A percentile compares a stretch with the other conserved stretches of the same genome.
Evolutionary conservation across 2,329 filamentous ascomycete species (phyloP).

Genomic region (Ambrosiella xylebori): DNA sequence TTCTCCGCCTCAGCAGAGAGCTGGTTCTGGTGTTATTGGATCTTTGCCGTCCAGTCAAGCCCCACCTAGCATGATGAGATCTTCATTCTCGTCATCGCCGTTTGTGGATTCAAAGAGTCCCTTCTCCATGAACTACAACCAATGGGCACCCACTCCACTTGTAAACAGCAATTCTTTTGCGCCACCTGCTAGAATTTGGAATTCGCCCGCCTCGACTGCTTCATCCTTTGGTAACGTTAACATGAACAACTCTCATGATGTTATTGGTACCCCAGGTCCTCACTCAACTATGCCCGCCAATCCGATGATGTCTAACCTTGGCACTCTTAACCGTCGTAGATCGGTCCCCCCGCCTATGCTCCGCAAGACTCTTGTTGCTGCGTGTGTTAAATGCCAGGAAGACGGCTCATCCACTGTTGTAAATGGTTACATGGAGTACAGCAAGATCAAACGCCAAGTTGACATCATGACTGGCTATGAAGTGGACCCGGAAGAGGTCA

Average conservation of each 20-base stretch:
- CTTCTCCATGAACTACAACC: constrained; percentile 23
- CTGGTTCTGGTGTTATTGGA: constrained; percentile 7
- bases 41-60: neutral
- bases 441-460: constrained; percentile 47
- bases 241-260: neutral
- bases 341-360: constrained; percentile 32
- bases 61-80: constrained; percentile 15
- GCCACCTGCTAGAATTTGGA: constrained; percentile 8
- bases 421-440: constrained; percentile 50
- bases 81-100: constrained; percentile 8
- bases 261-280: neutral
- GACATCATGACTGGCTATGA: constrained; percentile 31
- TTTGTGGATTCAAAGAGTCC: constrained; percentile 25
- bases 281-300: neutral
- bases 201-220: constrained; percentile 25
- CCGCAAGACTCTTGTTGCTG: constrained; percentile 57
- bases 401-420: constrained; percentile 21
- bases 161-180: constrained; percentile 6
- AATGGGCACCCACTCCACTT: constrained; percentile 22
- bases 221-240: neutral
- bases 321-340: neutral
- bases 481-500: constrained; percentile 44
- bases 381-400: constrained; percentile 47
- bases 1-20: constrained; percentile 2
- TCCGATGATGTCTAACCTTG: neutral